A percentile compares a stretch with the other conserved stretches of the same genome.
These are phyloP conservation scores for Cyclotella distinguenda DNA, from an alignment of 108 stramenopile species.

Conservation along the genomic window DNA sequence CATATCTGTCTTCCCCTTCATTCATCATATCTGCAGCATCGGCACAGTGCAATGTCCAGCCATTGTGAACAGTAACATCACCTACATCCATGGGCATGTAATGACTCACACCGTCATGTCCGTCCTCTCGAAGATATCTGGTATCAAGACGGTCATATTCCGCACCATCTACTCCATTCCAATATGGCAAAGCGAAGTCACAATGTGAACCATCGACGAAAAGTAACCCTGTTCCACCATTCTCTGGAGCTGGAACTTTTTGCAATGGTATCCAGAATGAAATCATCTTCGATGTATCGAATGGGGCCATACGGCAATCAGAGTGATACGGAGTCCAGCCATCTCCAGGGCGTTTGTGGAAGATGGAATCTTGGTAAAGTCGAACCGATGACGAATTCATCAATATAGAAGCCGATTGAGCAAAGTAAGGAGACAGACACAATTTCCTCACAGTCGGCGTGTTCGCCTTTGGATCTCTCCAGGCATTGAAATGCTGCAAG, in stretches of 20 bases:
- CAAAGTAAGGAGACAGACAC: constrained; percentile 44
- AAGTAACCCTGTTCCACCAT: constrained; percentile 62
- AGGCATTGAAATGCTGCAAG: constrained; percentile 84
- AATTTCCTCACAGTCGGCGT: constrained; percentile 50
- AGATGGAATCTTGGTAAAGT: constrained; percentile 84
- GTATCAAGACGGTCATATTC: constrained; percentile 65
- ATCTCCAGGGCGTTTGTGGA: constrained; percentile 74
- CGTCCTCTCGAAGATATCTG: constrained; percentile 34
- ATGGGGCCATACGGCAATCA: constrained; percentile 86
- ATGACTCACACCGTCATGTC: constrained; percentile 34
- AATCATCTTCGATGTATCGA: constrained; percentile 82
- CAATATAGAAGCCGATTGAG: constrained; percentile 57
- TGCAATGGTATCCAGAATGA: constrained; percentile 89
- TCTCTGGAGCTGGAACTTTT: constrained; percentile 46
- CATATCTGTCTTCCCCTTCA: constrained; percentile 57
- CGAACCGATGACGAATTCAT: constrained; percentile 68
- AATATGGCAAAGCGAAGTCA: constrained; percentile 84
- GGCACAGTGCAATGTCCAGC: constrained; percentile 86
- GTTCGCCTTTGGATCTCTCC: constrained; percentile 41
- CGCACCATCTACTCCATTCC: constrained; percentile 61
- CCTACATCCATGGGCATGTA: constrained; percentile 79
- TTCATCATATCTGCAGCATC: constrained; percentile 42
- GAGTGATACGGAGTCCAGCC: constrained; percentile 88
- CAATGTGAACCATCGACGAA: constrained; percentile 76
- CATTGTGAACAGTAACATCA: constrained; percentile 79